These are phyloP conservation scores for Cryptococcus sp. DNA, from an alignment of 1,284 basidiomycete genomes.

Conservation along the genomic window DNA sequence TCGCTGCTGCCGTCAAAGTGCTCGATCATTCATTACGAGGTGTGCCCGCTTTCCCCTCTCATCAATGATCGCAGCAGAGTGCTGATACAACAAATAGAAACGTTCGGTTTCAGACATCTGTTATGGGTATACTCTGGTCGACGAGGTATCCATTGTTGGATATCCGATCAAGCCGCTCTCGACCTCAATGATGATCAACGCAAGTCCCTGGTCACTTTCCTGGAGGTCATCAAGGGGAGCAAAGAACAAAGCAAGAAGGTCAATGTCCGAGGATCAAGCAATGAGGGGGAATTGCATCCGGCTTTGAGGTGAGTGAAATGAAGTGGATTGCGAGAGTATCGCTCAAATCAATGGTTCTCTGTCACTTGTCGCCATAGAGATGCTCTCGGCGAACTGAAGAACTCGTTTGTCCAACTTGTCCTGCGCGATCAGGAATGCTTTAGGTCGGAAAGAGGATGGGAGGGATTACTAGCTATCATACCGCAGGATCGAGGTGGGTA, in stretches of 20 bases:
- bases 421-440: conserved; percentile 89
- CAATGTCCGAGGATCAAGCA: conserved; percentile 60
- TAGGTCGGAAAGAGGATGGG: conserved; percentile 67
- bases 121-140: conserved; percentile 99
- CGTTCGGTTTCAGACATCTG: conserved; percentile 76
- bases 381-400: conserved; percentile 61
- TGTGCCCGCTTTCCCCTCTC: conserved; percentile 24
- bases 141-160: conserved; percentile 97
- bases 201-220: conserved; percentile 78
- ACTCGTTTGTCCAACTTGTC: conserved; percentile 68
- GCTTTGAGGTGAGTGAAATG: conserved; percentile 63
- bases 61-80: neutral
- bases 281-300: conserved; percentile 65
- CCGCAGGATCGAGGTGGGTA: conserved; percentile 61
- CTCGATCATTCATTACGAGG: conserved; percentile 77
- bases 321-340: neutral
- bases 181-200: conserved; percentile 89
- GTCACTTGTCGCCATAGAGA: conserved; percentile 51
- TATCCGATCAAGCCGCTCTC: conserved; percentile 87
- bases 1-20: conserved; percentile 87
- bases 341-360: neutral
- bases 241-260: conserved; percentile 84
- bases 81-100: conserved; percentile 51
- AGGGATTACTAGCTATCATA: conserved; percentile 72
- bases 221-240: conserved; percentile 83